Conservation (phyloP, 345 rosid species). For the Acer negundo region DNA sequence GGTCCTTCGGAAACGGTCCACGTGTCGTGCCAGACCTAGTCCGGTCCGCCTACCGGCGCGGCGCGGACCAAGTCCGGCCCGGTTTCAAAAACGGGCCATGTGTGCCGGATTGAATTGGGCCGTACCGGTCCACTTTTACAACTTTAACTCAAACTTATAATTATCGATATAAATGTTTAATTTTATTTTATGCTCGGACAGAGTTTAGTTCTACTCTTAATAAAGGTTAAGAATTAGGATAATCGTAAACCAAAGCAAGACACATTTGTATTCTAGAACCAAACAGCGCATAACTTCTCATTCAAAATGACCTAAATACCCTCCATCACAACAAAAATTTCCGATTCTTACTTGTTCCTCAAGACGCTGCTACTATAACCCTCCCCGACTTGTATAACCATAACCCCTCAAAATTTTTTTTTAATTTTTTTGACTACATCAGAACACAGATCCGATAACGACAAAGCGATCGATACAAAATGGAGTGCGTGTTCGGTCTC, state of each 20-base stretch:
- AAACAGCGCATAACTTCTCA: background rate
- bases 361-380: conserved; percentile 24
- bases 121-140: too few relatives aligned
- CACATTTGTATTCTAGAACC: too few relatives aligned
- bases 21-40: too few relatives aligned
- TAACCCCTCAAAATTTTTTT: background rate
- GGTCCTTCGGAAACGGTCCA: too few relatives aligned
- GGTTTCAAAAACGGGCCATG: too few relatives aligned
- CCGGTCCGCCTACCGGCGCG: too few relatives aligned
- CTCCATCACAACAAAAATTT: background rate
- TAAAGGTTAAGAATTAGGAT: background rate
- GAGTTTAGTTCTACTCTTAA: too few relatives aligned
- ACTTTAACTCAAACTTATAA: too few relatives aligned
- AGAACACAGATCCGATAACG: conserved; percentile 28
- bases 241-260: background rate
- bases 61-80: too few relatives aligned
- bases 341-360: conserved; percentile 35
- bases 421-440: background rate
- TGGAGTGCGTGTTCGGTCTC: conserved; percentile 96
- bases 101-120: too few relatives aligned
- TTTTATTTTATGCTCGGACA: too few relatives aligned
- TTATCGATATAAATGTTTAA: too few relatives aligned
- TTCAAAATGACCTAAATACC: conserved; percentile 20
- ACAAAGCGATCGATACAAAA: conserved; percentile 22
- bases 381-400: background rate